Percentiles rank a stretch among this genome's conserved stretches.
Evolutionary conservation across 2,329 filamentous ascomycete species (phyloP).

Genomic region (Aureobasidium namibiae): DNA sequence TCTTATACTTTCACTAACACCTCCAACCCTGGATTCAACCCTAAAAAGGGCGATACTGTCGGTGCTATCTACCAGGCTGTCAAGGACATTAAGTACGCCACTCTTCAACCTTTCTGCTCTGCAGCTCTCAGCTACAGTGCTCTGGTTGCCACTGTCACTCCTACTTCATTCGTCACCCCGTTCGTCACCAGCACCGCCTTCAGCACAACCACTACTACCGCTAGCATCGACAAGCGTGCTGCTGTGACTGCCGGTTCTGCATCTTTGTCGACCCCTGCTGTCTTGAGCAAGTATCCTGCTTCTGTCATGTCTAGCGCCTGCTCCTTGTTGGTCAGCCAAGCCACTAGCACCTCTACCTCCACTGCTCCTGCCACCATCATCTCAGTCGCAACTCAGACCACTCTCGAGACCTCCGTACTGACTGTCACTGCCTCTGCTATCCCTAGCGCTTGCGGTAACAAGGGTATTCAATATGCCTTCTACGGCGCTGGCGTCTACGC

Average conservation of each 20-base stretch:
- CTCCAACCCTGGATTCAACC: slow-evolving; percentile 11
- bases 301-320: slow-evolving; percentile 15
- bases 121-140: slow-evolving; percentile 13
- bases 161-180: slow-evolving; percentile 1
- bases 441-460: slow-evolving; percentile 3
- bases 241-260: not conserved
- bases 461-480: not conserved
- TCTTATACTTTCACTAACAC: slow-evolving; percentile 16
- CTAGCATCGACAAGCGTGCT: slow-evolving; percentile 6
- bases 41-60: slow-evolving; percentile 5
- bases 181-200: not conserved
- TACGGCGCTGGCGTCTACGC: not conserved
- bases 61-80: slow-evolving; percentile 17
- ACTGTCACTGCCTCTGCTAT: slow-evolving; percentile 19
- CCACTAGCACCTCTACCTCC: slow-evolving; percentile 5
- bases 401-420: not conserved
- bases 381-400: slow-evolving; percentile 18
- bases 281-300: slow-evolving; percentile 14
- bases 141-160: slow-evolving; percentile 9
- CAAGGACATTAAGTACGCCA: slow-evolving; percentile 14
- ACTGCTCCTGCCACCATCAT: not conserved
- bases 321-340: slow-evolving; percentile 8
- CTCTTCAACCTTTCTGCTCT: slow-evolving; percentile 17
- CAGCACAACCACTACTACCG: not conserved
- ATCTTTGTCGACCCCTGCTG: slow-evolving; percentile 9